Evolutionary conservation across 306 rosid species (phyloP), one percentile per base, ranked within the genome.

Genomic region (Rosa multiflora): DNA sequence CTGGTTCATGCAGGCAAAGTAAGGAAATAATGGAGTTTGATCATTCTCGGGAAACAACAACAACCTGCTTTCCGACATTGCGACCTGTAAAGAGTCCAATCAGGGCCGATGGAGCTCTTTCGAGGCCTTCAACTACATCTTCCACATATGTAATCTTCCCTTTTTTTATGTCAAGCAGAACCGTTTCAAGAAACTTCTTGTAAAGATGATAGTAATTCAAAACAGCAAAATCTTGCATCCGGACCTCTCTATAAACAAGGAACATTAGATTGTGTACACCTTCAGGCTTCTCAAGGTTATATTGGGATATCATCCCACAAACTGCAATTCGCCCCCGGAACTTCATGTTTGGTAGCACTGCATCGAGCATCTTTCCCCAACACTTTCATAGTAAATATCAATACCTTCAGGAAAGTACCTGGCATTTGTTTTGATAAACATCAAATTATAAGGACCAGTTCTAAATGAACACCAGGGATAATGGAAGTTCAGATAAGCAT

Each of bases 121-220:
- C 83, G 3, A 87, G 79, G 71, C 90, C 88, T 74, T 82, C 55
- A 52, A 81, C 88, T 23, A 67, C 51, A 43, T 85, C 88, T 51
- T 51, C 55, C 55, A 51, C 6, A 5, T 51, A 51, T 51, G 20
- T 51, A 51, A 51, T 51, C 55, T 51, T 51, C 20, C 55, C 55
- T 51, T 51, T 14, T 14, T 51, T 51, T 4, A 51, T 51, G 5
- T 51, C 18, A 51, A 4, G 55, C 20, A 51, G 55, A 51, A 51
- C 18, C 5, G 5, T 51, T 51, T 51, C 55, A 17, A 51, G 55
- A 51, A 14, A 51, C 55, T 51, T 51, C 5, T 17, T 20, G 20
- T 51, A 51, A 17, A 51, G 55, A 51, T 17, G 18, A 17, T 3
- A 51, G 20, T 14, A 51, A 14, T 14, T 51, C 5, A 0, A 4